Conservation (phyloP, 164 flowering plant species). For the Tetracentron sinense region DNA sequence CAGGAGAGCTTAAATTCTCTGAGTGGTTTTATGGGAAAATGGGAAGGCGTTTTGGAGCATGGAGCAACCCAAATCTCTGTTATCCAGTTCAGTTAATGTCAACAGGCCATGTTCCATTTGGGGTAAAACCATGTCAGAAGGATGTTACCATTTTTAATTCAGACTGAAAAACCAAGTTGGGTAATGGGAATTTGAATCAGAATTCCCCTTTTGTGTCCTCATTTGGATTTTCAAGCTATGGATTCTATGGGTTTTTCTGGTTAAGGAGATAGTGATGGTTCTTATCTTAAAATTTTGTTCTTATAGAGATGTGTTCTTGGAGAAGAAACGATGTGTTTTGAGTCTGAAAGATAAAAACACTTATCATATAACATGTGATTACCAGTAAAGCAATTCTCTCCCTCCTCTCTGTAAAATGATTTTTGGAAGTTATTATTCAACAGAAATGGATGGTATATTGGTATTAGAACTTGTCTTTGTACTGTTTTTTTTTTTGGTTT, state of each 20-base stretch:
- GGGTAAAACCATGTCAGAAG: conserved; percentile 43
- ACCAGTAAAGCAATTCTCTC: neutral
- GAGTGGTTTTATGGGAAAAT: conserved; percentile 51
- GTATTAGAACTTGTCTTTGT: too few relatives aligned
- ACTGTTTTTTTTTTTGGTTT: too few relatives aligned
- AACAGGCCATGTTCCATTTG: conserved; percentile 21
- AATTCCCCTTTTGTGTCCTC: conserved; percentile 20
- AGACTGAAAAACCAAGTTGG: conserved; percentile 21
- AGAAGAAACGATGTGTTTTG: neutral
- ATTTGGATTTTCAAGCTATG: conserved; percentile 26
- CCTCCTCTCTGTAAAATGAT: too few relatives aligned
- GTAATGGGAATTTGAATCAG: conserved; percentile 13
- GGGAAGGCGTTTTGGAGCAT: conserved; percentile 71
- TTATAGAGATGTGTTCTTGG: neutral
- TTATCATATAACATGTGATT: too few relatives aligned
- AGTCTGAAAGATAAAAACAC: too few relatives aligned
- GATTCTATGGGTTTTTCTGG: conserved; percentile 25
- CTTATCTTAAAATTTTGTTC: conserved; percentile 14
- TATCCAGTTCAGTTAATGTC: conserved; percentile 24
- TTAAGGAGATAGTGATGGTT: conserved; percentile 16
- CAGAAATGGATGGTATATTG: too few relatives aligned
- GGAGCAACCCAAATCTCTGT: conserved; percentile 72
- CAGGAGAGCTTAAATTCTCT: conserved; percentile 67
- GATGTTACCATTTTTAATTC: conserved; percentile 21
- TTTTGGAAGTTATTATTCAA: too few relatives aligned